Evolutionary conservation across 768 basidiomycete genomes (phyloP), one percentile per base, ranked within the genome.

Genomic region (Suillus americanus): DNA sequence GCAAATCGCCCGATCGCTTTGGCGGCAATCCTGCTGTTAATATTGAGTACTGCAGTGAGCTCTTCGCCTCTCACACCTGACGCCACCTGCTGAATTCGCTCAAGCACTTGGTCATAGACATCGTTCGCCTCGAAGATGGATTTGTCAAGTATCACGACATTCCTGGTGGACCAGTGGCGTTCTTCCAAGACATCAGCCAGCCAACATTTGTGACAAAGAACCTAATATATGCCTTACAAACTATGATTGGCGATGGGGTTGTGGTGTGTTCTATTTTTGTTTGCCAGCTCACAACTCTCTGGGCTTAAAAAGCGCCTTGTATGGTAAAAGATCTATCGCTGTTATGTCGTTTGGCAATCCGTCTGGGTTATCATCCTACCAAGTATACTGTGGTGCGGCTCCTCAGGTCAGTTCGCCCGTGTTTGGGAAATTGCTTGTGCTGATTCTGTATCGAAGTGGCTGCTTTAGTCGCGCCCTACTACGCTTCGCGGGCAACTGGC

Each of bases 191-290:
- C 35, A 60, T 65, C 5, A 67, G 67, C 45, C 62, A 75, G 40
- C 62, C 61, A 18, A 70, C 73, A 0, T 74, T 73, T 54, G 62
- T 75, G 33, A 70, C 70, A 57, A 74, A 74, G 45, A 72, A 69
- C 48, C 62, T 62, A 2, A 55, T 74, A 12, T 72, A 70, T 45
- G 53, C 37, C 45, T 10, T 69, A 12, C 67, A 69, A 56, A 64
- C 64, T 6, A 43, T 64, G 45, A 35, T 64, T 38, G 64, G 64
- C 25, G 64, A 64, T 53, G 64, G 64, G 7, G 64, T 64, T 13
- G 64, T 64, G n/a, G 64, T 64, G 23, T 51, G 64, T 64, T 38
- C 12, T 25, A 18, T 46, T 48, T 10, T 25, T 64, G 30, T 18
- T 40, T 41, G 25, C 40, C 37, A 40, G 35, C 18, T 50, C 10